These are phyloP conservation scores for Rhizoclosmatium globosum DNA, from an alignment of 192 early-diverging fungal species.

Conservation along the genomic window DNA sequence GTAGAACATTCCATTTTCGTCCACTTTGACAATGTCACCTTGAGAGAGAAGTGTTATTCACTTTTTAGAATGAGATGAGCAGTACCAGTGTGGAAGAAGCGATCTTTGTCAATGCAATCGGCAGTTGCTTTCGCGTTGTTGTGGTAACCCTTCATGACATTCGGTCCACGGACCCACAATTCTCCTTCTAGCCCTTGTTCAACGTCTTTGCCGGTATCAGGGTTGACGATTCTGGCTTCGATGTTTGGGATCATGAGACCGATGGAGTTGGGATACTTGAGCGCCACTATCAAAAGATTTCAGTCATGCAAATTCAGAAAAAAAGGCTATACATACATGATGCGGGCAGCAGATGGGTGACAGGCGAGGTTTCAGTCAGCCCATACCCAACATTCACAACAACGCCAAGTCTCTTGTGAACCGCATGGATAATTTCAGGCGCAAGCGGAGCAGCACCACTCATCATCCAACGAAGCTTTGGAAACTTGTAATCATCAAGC, in stretches of 20 bases:
- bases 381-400: conserved; percentile 58
- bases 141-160: conserved; percentile 83
- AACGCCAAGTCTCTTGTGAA: conserved; percentile 58
- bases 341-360: conserved; percentile 12
- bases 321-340: conserved; percentile 4
- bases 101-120: conserved; percentile 73
- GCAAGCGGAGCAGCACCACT: conserved; percentile 83
- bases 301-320: not conserved
- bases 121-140: conserved; percentile 82
- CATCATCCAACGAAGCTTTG: conserved; percentile 64
- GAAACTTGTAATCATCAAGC: conserved; percentile 74
- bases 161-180: conserved; percentile 83
- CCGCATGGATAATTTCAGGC: conserved; percentile 66
- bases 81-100: conserved; percentile 73
- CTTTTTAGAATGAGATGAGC: not conserved
- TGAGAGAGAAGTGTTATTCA: not conserved
- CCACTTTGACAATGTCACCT: conserved; percentile 74
- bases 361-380: conserved; percentile 63
- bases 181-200: conserved; percentile 65
- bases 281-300: conserved; percentile 19
- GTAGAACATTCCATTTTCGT: conserved; percentile 67
- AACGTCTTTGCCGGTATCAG: conserved; percentile 61
- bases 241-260: conserved; percentile 77
- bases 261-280: conserved; percentile 61
- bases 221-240: conserved; percentile 77